Base-by-base conservation (phyloP, 2,329 filamentous ascomycete genomes). In the Fusarium caatingaense region DNA sequence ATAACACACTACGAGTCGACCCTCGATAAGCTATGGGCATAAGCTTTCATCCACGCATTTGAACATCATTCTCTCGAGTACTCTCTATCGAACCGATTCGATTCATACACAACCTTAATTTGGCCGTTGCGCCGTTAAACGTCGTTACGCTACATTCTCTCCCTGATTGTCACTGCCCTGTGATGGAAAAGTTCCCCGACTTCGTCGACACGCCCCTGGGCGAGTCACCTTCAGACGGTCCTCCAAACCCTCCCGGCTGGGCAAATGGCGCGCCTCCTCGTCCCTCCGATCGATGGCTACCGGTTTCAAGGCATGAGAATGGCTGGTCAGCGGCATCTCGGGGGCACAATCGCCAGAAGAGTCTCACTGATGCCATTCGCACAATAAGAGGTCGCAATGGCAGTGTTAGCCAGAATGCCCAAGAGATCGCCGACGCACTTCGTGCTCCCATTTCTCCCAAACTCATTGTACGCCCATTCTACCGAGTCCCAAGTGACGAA, bases 361-460 rank as follows among this genome's bases (percentile, higher is more conserved):
- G 94, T 80, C 87, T 98, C 73, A 90, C 89, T 75, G 93, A 97
- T 80, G 93, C 95, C n/a, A 88, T 98, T 71, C 89, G 88, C 73
- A 94, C 89, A 5, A 95, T 98, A 74, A 87, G 93, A 71, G 90
- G 88, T 40, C 87, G 94, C 74, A 93, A 91, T 75, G 93, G 89
- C 54, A 98, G 94, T 79, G 91, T 98, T 74, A 94, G 91, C 82
- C 93, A 95, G 78, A 97, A 97, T 81, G 94, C 94, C 57, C 93
- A 97, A 65, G 95, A 98, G 80, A 89, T 99, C 75, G 94, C 94
- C 46, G 93, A 96, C 79, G 94, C 94, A 55, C 86, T 99, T 64
- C 93, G 91, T 77, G 95, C 94, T 41, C 96, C 96, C 8, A 87
- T 99, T 32, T 98, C 95, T 16, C 91, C 93, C 66, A 94, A 86